A percentile compares a stretch with the other conserved stretches of the same genome.
Evolutionary conservation across 2,329 filamentous ascomycete species (phyloP).

Genomic region (Trichoderma endophyticum): DNA sequence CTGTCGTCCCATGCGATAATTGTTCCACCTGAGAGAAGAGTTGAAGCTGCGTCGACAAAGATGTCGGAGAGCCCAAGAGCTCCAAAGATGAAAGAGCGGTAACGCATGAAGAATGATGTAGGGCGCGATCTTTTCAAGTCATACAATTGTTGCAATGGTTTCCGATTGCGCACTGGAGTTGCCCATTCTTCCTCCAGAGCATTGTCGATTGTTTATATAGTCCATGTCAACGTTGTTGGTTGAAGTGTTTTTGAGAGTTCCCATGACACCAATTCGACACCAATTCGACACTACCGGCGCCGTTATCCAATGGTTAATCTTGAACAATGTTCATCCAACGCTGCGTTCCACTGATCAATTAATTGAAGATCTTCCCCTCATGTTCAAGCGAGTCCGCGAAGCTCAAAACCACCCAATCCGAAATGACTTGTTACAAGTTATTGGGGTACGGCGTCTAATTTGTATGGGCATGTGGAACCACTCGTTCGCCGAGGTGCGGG

Average conservation of each 20-base stretch:
- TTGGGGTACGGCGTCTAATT: not conserved
- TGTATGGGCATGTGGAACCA: not conserved
- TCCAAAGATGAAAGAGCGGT: not conserved
- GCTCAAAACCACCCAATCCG: not conserved
- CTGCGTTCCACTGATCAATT: not conserved
- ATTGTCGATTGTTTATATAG: not conserved
- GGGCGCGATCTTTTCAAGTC: not conserved
- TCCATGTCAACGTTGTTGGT: not conserved
- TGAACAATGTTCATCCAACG: not conserved
- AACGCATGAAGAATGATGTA: not conserved
- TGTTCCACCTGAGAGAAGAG: constrained; percentile 36
- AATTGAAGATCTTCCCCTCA: not conserved
- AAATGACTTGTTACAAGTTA: not conserved
- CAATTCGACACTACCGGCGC: not conserved
- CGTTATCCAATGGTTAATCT: not conserved
- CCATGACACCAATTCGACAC: not conserved
- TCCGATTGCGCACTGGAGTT: not conserved
- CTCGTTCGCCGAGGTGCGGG: not conserved
- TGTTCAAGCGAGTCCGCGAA: not conserved
- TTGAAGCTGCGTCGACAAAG: not conserved
- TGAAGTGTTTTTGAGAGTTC: not conserved
- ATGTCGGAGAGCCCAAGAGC: not conserved
- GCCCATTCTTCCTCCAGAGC: not conserved
- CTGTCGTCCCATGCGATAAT: constrained; percentile 40
- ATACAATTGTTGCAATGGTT: not conserved